Base-by-base conservation (phyloP, 768 basidiomycete genomes). In the Trametes elegans region DNA sequence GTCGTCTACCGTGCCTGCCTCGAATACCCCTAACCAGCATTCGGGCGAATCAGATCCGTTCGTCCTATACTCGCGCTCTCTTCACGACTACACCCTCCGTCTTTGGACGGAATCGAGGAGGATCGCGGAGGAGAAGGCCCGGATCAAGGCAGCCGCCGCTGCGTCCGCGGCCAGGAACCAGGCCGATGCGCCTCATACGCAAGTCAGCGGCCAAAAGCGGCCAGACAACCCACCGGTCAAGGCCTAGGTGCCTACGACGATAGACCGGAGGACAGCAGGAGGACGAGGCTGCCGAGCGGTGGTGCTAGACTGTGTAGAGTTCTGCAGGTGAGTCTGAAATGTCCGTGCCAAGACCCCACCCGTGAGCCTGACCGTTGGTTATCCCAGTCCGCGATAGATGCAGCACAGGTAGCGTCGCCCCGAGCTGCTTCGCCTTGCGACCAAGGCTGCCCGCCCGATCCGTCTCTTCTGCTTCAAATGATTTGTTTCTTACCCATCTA, bases 61-160 rank as follows among this genome's bases (percentile, higher is more conserved):
- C 62, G 64, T 74, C 42, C 73, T 74, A 31, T 88, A 88, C 63
- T 80, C 87, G 16, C 82, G 79, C 62, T 76, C 84, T 39, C 70
- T 88, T 29, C 83, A 87, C 66, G 76, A 84, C 52, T 87, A 86
- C 57, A 88, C 87, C 26, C 76, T 87, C 46, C 75, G 67, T 36
- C 75, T 85, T 45, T 87, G 86, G 85, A 79, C 80, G 46, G 83
- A 87, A 64, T 84, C 84, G 5, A 75, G 83, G 63, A 77, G 78
- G 61, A 65, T 75, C 53, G 79, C 78, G 34, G 85, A 85, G 64
- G 80, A 84, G 58, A 64, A 65, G 48, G 61, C 62, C 14, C 64
- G 64, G 16, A 40, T 55, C 14, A 63, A 62, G 38, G 49, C 57
- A 11, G 59, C 60, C 14, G 44, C 49, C 3, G 31, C 56, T 29